Evolutionary conservation across 768 basidiomycete species (phyloP).

Genomic region (Daedaleopsis nitida): DNA sequence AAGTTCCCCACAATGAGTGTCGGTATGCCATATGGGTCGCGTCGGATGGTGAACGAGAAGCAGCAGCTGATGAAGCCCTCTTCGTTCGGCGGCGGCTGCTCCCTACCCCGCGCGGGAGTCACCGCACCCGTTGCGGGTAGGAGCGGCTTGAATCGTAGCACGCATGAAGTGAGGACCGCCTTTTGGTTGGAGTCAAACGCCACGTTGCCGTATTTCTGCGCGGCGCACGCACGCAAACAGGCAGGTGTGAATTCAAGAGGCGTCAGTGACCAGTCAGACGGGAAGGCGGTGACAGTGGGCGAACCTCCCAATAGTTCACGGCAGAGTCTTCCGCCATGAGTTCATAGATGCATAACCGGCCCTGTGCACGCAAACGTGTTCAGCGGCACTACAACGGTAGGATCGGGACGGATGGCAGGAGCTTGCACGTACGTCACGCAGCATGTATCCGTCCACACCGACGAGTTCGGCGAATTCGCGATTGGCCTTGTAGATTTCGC

Average conservation of each 20-base stretch:
- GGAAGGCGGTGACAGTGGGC: slow-evolving; percentile 21
- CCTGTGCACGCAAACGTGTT: slow-evolving; percentile 42
- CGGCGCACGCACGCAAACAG: not conserved
- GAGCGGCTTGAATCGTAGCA: slow-evolving; percentile 75
- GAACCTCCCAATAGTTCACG: slow-evolving; percentile 96
- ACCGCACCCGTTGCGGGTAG: slow-evolving; percentile 44
- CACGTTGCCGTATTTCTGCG: slow-evolving; percentile 90
- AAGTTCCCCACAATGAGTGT: slow-evolving; percentile 92
- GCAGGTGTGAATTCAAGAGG: not conserved
- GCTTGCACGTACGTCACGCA: slow-evolving; percentile 69
- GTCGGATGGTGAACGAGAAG: slow-evolving; percentile 87
- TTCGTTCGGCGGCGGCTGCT: slow-evolving; percentile 46
- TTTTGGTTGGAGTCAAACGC: slow-evolving; percentile 93
- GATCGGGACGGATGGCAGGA: not conserved
- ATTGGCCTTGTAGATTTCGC: slow-evolving; percentile 99
- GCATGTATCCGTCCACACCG: slow-evolving; percentile 82
- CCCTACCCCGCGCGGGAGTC: slow-evolving; percentile 32
- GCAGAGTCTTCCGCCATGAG: slow-evolving; percentile 97
- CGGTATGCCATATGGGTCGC: slow-evolving; percentile 85
- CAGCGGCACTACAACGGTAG: not conserved
- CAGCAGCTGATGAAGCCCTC: slow-evolving; percentile 85
- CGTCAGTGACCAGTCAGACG: not conserved
- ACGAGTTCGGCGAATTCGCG: slow-evolving; percentile 92
- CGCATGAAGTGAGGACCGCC: slow-evolving; percentile 90
- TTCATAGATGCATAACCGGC: slow-evolving; percentile 94